Evolutionary conservation across 1,284 basidiomycete genomes (phyloP).

Genomic region (Sparassis latifolia): DNA sequence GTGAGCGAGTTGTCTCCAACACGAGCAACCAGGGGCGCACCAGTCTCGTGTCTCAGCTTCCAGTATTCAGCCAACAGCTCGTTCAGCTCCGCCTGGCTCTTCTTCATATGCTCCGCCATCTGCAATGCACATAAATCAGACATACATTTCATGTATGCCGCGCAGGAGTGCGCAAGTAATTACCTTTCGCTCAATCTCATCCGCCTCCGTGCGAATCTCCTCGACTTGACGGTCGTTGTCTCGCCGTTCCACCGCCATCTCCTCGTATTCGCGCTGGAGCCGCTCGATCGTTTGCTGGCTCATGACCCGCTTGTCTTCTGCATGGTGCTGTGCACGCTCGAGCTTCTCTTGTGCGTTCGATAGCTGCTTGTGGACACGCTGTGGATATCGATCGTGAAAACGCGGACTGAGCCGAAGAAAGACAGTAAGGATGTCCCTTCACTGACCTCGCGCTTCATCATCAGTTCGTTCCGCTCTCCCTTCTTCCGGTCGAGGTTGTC

Average conservation of each 20-base stretch:
- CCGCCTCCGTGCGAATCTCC: constrained; percentile 61
- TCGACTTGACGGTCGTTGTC: constrained; percentile 75
- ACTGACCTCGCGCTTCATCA: constrained; percentile 58
- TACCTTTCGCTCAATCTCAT: constrained; percentile 59
- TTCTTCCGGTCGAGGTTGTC: constrained; percentile 64
- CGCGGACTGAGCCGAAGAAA: neutral
- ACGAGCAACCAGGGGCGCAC: constrained; percentile 32
- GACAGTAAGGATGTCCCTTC: neutral
- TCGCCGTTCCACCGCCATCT: constrained; percentile 65
- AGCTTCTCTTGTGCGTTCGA: constrained; percentile 74
- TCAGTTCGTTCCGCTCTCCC: constrained; percentile 65
- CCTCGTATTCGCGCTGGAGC: constrained; percentile 68
- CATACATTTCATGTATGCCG: neutral
- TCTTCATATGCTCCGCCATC: constrained; percentile 70
- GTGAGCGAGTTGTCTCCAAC: constrained; percentile 1
- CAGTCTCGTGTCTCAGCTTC: constrained; percentile 71
- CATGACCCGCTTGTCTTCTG: constrained; percentile 64
- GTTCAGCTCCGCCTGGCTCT: constrained; percentile 68
- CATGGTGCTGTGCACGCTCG: constrained; percentile 65
- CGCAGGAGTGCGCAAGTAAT: neutral
- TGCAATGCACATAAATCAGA: constrained; percentile 22
- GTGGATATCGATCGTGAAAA: neutral
- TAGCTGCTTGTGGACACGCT: constrained; percentile 74
- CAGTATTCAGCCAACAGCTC: constrained; percentile 78
- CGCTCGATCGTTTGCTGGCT: constrained; percentile 65